phyloP scores from a whole-genome alignment of 75 land plant species.

The Picea glauca region DNA sequence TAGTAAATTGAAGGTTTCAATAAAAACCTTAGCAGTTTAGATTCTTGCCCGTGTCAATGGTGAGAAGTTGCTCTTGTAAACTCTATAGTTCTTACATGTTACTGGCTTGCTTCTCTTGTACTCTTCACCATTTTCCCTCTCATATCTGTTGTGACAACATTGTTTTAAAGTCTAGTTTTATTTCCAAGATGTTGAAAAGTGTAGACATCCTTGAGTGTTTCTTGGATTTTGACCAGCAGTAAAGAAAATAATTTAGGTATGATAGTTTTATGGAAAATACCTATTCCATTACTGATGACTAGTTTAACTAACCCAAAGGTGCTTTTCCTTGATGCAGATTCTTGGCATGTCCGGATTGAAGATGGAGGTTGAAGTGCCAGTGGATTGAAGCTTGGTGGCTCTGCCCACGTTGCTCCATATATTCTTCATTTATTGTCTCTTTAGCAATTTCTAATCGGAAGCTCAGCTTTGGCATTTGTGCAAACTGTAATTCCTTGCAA shows the following conservation, averaged over 20 bases:
- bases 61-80: no score
- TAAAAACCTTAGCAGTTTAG: no score
- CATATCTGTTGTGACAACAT: background rate
- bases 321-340: conserved; percentile 35
- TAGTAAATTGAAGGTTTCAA: no score
- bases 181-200: background rate
- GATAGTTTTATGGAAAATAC: background rate
- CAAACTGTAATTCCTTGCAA: background rate
- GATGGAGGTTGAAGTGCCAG: conserved; percentile 93
- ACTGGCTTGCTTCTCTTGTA: background rate
- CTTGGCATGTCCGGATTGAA: conserved; percentile 58
- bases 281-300: background rate
- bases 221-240: background rate
- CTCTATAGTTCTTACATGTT: background rate
- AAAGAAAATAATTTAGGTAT: background rate
- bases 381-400: conserved; percentile 35
- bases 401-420: background rate
- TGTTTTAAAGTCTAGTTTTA: background rate
- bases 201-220: background rate
- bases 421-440: background rate
- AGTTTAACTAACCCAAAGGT: background rate
- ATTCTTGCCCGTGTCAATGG: no score
- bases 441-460: background rate
- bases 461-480: background rate
- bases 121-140: background rate